Conservation (phyloP, 1,139 yeast species). For the Kazachstania sp. region DNA sequence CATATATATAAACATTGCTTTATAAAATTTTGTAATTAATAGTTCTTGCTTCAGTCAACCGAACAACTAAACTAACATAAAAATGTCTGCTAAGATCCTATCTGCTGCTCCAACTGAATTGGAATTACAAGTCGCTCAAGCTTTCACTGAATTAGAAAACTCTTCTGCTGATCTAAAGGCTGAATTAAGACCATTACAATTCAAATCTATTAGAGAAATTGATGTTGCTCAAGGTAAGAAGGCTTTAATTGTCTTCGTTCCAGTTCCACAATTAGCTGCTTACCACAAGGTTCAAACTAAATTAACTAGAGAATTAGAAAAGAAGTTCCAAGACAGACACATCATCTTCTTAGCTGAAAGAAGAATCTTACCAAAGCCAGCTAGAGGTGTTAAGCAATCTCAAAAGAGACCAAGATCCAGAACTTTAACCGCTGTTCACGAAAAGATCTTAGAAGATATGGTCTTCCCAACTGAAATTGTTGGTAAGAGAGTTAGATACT, state of each 20-base stretch:
- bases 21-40: too few species aligned
- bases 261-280: slow-evolving; percentile 86
- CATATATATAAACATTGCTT: too few species aligned
- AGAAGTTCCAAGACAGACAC: slow-evolving; percentile 99
- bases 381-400: slow-evolving; percentile 79
- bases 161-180: slow-evolving; percentile 93
- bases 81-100: slow-evolving; percentile 63
- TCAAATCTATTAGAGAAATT: slow-evolving; percentile 96
- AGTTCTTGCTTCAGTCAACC: background rate
- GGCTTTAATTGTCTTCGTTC: slow-evolving; percentile 97
- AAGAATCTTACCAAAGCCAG: slow-evolving; percentile 96
- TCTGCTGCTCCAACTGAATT: slow-evolving; percentile 91
- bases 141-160: slow-evolving; percentile 92
- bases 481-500: slow-evolving; percentile 99
- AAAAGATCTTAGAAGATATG: slow-evolving; percentile 95
- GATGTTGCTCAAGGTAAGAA: slow-evolving; percentile 98
- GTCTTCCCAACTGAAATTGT: slow-evolving; percentile 99
- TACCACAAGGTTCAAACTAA: slow-evolving; percentile 97
- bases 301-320: slow-evolving; percentile 99
- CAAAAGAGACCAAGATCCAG: slow-evolving; percentile 99
- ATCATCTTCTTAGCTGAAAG: slow-evolving; percentile 99
- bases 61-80: background rate
- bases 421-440: slow-evolving; percentile 98
- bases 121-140: slow-evolving; percentile 99
- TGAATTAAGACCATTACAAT: slow-evolving; percentile 96